phyloP scores from a whole-genome alignment of 495 filamentous ascomycete genomes.

The Hapsidospora chrysogenum region DNA sequence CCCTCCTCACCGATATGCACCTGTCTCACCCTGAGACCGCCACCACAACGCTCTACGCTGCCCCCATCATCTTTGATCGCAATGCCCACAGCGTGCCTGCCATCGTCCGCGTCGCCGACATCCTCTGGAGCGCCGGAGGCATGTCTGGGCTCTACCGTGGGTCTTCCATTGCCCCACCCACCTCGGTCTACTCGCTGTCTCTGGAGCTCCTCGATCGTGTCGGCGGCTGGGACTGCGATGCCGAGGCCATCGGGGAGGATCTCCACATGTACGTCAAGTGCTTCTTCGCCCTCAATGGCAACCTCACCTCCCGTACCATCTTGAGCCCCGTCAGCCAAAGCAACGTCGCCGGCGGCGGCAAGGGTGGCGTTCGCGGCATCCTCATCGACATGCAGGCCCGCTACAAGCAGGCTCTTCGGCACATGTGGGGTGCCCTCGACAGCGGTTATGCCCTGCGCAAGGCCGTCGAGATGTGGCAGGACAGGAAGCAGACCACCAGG shows the following conservation, averaged over 20 bases:
- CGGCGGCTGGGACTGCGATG: conserved; percentile 48
- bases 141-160: conserved; percentile 46
- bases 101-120: conserved; percentile 50
- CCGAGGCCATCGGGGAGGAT: conserved; percentile 54
- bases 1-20: conserved; percentile 42
- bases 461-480: conserved; percentile 27
- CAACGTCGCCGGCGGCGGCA: conserved; percentile 40
- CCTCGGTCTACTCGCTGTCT: conserved; percentile 52
- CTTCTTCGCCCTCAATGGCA: conserved; percentile 51
- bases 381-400: conserved; percentile 37
- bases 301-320: conserved; percentile 36
- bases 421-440: conserved; percentile 61
- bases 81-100: conserved; percentile 48
- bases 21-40: conserved; percentile 33
- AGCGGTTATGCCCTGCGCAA: conserved; percentile 41
- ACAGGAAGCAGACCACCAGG: conserved; percentile 29
- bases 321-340: conserved; percentile 49
- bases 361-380: conserved; percentile 28
- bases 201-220: conserved; percentile 44
- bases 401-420: conserved; percentile 47
- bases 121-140: conserved; percentile 49
- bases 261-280: conserved; percentile 63
- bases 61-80: conserved; percentile 57
- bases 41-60: conserved; percentile 42
- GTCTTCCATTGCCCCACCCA: conserved; percentile 44